A percentile compares a stretch with the other conserved stretches of the same genome.
Conservation (phyloP, 2,329 filamentous ascomycete species). For the Rugonectria rugulosa region DNA sequence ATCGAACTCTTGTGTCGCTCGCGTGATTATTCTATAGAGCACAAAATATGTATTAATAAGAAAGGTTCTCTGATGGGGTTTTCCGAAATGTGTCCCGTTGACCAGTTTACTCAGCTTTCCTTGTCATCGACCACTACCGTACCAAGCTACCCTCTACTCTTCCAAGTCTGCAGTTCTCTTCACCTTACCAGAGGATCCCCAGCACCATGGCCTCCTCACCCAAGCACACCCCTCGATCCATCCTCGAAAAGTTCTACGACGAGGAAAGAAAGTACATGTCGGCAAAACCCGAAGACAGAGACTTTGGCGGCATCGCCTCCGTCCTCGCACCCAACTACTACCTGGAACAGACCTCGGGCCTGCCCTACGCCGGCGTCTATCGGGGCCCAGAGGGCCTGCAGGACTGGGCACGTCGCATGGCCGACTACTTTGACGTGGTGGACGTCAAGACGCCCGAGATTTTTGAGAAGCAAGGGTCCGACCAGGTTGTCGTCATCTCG, state of each 20-base stretch:
- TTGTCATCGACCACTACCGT: too few species aligned
- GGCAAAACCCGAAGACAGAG: conserved; percentile 36
- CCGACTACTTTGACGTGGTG: conserved; percentile 36
- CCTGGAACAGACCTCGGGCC: conserved; percentile 43
- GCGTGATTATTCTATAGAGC: too few species aligned
- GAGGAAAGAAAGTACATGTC: conserved; percentile 46
- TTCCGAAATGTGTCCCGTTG: too few species aligned
- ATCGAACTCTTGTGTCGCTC: too few species aligned
- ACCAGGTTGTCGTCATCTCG: conserved; percentile 39
- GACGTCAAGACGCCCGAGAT: conserved; percentile 43
- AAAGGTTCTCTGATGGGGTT: too few species aligned
- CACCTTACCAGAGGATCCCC: neutral
- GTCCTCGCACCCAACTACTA: conserved; percentile 35
- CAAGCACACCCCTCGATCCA: conserved; percentile 34
- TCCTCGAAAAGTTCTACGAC: conserved; percentile 44
- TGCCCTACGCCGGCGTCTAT: conserved; percentile 45
- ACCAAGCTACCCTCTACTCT: neutral
- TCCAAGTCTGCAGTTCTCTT: neutral
- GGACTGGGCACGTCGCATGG: conserved; percentile 43
- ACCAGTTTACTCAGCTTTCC: too few species aligned
- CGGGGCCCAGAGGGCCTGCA: conserved; percentile 41
- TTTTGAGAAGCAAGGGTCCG: conserved; percentile 40
- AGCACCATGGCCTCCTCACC: neutral
- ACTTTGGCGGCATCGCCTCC: conserved; percentile 42
- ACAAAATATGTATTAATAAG: too few species aligned